Evolutionary conservation across 768 basidiomycete species (phyloP).

Genomic region (Serpula lacrymans): DNA sequence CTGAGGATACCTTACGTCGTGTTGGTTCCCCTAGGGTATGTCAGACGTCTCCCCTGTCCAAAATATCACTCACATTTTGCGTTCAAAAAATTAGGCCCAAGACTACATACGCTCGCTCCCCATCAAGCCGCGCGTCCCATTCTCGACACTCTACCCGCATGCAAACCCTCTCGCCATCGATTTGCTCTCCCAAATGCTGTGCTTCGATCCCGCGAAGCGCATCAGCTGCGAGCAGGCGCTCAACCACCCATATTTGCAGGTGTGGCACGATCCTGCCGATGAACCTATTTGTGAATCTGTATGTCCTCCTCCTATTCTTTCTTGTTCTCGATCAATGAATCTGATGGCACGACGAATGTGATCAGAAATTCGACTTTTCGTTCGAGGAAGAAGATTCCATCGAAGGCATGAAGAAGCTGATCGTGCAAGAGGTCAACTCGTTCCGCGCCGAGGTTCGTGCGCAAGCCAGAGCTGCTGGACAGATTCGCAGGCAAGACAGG

Average conservation of each 20-base stretch:
- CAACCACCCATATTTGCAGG: constrained; percentile 90
- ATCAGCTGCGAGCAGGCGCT: constrained; percentile 96
- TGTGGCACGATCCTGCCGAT: constrained; percentile 98
- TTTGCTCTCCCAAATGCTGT: constrained; percentile 84
- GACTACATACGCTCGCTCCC: constrained; percentile 98
- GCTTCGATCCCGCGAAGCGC: constrained; percentile 95
- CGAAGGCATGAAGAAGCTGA: constrained; percentile 95
- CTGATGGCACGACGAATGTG: constrained; percentile 4
- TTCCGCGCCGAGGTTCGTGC: constrained; percentile 89
- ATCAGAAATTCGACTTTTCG: constrained; percentile 88
- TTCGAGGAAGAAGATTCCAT: constrained; percentile 97
- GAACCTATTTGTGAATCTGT: constrained; percentile 85
- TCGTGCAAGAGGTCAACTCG: constrained; percentile 85
- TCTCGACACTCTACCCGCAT: constrained; percentile 87
- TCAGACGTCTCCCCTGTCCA: background rate
- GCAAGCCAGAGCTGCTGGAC: constrained; percentile 71
- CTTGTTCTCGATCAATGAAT: background rate
- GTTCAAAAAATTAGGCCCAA: constrained; percentile 63
- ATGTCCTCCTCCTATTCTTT: constrained; percentile 16
- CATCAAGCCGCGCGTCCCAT: constrained; percentile 92
- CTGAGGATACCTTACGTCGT: constrained; percentile 92
- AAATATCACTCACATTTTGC: constrained; percentile 2
- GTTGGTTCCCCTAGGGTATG: constrained; percentile 89
- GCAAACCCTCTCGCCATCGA: constrained; percentile 95
- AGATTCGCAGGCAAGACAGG: constrained; percentile 79